These are phyloP conservation scores for Vicia sativa DNA, from an alignment of 306 rosid genomes.

Conservation along the genomic window DNA sequence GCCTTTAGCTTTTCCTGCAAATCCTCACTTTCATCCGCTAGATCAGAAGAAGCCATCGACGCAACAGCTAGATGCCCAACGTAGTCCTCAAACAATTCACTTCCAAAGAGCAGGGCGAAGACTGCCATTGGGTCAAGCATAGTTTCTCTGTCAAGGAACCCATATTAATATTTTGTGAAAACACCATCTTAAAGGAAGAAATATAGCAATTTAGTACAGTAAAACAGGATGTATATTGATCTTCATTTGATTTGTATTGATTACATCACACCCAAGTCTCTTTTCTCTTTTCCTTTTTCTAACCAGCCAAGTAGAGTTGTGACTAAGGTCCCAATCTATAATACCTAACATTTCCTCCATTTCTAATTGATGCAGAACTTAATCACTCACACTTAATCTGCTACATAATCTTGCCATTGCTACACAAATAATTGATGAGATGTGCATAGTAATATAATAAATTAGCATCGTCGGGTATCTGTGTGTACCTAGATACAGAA, in stretches of 20 bases:
- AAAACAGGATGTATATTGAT: too few relatives aligned
- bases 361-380: too few relatives aligned
- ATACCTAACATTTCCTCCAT: too few relatives aligned
- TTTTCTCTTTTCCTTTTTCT: background rate
- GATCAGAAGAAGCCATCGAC: slow-evolving; percentile 86
- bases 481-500: slow-evolving; percentile 65
- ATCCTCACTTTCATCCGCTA: slow-evolving; percentile 59
- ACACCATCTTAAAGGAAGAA: slow-evolving; percentile 1
- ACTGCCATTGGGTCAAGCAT: slow-evolving; percentile 93
- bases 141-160: slow-evolving; percentile 66
- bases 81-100: slow-evolving; percentile 92
- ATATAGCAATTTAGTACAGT: too few relatives aligned
- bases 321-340: too few relatives aligned
- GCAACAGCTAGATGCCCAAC: slow-evolving; percentile 89
- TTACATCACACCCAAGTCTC: background rate
- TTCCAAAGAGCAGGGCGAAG: slow-evolving; percentile 86
- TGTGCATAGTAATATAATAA: too few relatives aligned
- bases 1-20: slow-evolving; percentile 86
- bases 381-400: too few relatives aligned
- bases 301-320: background rate
- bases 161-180: slow-evolving; percentile 11
- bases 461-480: too few relatives aligned
- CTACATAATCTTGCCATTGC: background rate
- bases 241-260: too few relatives aligned
- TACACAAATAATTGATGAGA: too few relatives aligned